Conservation (phyloP, 345 rosid genomes). For the Syzygium grande region DNA sequence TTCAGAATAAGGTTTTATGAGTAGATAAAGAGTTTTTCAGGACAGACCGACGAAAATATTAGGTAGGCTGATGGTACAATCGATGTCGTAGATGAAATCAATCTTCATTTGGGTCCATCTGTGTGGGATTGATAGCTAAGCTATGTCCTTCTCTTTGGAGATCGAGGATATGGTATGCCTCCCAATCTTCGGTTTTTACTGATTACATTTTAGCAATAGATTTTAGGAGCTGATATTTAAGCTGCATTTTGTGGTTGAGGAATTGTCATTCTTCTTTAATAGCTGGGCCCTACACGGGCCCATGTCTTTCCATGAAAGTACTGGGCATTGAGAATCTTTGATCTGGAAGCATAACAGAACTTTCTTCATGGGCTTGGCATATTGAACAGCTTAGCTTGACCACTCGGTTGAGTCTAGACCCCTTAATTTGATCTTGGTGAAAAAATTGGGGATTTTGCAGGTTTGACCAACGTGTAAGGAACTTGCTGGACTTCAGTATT, state of each 20-base stretch:
- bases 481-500: conserved; percentile 83
- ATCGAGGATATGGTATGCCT: neutral
- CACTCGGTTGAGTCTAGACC: conserved; percentile 14
- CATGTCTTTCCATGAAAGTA: neutral
- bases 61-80: neutral
- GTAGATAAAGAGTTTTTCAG: neutral
- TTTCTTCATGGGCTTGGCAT: neutral
- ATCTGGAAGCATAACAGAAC: neutral
- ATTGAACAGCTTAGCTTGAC: neutral
- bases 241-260: neutral
- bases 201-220: neutral
- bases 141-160: neutral
- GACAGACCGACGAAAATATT: neutral
- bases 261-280: neutral
- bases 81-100: neutral
- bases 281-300: neutral
- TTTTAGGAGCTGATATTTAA: neutral
- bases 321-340: neutral
- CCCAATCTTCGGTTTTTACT: neutral
- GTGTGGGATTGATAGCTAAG: neutral
- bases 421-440: conserved; percentile 34
- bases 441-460: conserved; percentile 12
- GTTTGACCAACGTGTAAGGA: conserved; percentile 86
- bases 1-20: neutral
- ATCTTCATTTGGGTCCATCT: neutral